These are phyloP conservation scores for Dryas integrifolia DNA, from an alignment of 331 rosid species.

Conservation along the genomic window DNA sequence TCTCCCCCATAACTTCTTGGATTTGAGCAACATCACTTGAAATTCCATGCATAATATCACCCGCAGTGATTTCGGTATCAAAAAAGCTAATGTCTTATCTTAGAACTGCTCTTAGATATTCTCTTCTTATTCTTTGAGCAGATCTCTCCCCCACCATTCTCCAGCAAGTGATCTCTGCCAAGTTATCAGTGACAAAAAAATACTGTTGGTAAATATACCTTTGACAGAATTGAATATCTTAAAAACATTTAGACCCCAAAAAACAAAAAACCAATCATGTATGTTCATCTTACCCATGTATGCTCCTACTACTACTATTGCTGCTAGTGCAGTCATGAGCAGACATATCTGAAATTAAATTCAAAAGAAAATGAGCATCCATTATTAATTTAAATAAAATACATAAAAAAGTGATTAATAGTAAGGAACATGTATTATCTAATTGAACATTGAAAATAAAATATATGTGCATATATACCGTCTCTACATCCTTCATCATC, in stretches of 20 bases:
- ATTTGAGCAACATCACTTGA: slow-evolving; percentile 94
- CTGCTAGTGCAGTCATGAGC: slow-evolving; percentile 63
- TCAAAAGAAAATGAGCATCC: slow-evolving; percentile 6
- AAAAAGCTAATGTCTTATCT: slow-evolving; percentile 69
- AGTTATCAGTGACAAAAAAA: slow-evolving; percentile 17
- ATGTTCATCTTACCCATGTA: slow-evolving; percentile 60
- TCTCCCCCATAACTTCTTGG: slow-evolving; percentile 96
- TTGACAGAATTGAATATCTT: neutral
- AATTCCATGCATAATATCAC: slow-evolving; percentile 89
- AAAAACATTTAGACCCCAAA: slow-evolving; percentile 5
- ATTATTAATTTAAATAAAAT: neutral
- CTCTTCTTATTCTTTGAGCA: slow-evolving; percentile 73
- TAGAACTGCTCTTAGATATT: slow-evolving; percentile 67
- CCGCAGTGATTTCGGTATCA: slow-evolving; percentile 60
- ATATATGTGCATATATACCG: slow-evolving; percentile 30
- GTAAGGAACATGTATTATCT: too few species aligned
- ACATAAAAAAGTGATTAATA: neutral
- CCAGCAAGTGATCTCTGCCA: slow-evolving; percentile 91
- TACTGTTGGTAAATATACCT: neutral
- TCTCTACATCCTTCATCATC: slow-evolving; percentile 56
- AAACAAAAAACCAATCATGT: neutral
- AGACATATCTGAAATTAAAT: slow-evolving; percentile 56
- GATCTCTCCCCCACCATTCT: slow-evolving; percentile 87
- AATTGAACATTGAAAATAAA: neutral
- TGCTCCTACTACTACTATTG: slow-evolving; percentile 72